Conservation (phyloP, 441 rosid species). For the Jatropha podagrica region DNA sequence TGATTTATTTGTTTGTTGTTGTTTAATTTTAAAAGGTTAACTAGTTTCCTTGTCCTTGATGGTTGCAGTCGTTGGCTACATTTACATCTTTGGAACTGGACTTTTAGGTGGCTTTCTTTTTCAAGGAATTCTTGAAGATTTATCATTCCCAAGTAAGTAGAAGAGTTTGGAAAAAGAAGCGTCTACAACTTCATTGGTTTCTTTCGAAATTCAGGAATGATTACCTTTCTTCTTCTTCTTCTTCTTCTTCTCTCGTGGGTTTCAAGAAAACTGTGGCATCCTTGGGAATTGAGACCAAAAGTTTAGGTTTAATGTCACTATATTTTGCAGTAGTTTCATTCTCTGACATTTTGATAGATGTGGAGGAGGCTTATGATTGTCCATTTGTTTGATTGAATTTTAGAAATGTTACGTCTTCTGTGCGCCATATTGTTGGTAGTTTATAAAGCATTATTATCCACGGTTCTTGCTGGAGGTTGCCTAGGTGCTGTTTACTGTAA, state of each 20-base stretch:
- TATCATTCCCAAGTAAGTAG: conserved; percentile 69
- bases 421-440: not conserved
- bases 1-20: not conserved
- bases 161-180: conserved; percentile 4
- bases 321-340: not conserved
- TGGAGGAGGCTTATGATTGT: not conserved
- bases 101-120: conserved; percentile 78
- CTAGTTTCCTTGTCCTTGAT: conserved; percentile 14
- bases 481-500: not conserved
- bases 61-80: conserved; percentile 62
- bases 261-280: not conserved
- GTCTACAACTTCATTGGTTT: too few relatives aligned
- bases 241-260: not conserved
- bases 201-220: not conserved
- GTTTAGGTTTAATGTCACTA: not conserved
- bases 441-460: not conserved
- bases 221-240: not conserved
- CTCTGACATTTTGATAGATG: not conserved
- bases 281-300: not conserved
- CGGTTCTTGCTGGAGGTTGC: not conserved
- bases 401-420: not conserved
- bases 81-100: conserved; percentile 76
- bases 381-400: not conserved
- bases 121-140: conserved; percentile 61
- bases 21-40: not conserved